Base-by-base conservation (phyloP, 2,329 filamentous ascomycete species). In the Claviceps maximensis region DNA sequence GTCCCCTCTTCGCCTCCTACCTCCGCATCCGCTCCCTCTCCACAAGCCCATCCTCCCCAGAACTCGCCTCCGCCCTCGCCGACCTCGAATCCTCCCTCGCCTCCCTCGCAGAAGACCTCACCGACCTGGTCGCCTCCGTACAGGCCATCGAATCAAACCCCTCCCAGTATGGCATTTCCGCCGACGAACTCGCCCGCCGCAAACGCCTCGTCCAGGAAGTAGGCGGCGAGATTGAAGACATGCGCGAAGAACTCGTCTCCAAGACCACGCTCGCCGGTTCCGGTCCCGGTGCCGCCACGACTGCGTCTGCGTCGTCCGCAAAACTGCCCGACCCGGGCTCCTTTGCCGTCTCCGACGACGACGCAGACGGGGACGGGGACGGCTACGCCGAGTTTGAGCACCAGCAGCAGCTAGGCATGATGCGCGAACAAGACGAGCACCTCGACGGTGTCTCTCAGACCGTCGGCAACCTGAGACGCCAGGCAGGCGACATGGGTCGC, bases 401-500 rank as follows among this genome's bases (percentile, higher is more conserved):
- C 68, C 84, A 93, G 70, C 82, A 94, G 66, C 94, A 98, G 73
- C 67, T 86, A 64, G 80, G 90, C 70, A 86, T 98, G 70, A 90
- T 98, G 86, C 81, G 85, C 59, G 89, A 96, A 69, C 93, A 98
- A 74, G 93, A 98, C 66, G 78, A 90, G 70, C 86, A 93, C 61
- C 77, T 98, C 1, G 91, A 97, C 65, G 87, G 87, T 17, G 91
- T 98, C 47, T 95, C 94, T 65, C 81, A 84, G 59, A 97, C 91
- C 1, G 93, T 98, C 25, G 91, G 90, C 2, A 96, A 89, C 65
- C 71, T 98, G 64, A 77, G 91, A 53, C 78, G 86, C 64, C 93
- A 97, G 75, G 94, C 93, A 1, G 84, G 94, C 69, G 87, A 89
- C 61, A 98, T 98, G 91, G 91, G 93, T 1, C 77, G 91, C 54